Conservation (phyloP, 441 rosid genomes). For the Jatropha podagrica region DNA sequence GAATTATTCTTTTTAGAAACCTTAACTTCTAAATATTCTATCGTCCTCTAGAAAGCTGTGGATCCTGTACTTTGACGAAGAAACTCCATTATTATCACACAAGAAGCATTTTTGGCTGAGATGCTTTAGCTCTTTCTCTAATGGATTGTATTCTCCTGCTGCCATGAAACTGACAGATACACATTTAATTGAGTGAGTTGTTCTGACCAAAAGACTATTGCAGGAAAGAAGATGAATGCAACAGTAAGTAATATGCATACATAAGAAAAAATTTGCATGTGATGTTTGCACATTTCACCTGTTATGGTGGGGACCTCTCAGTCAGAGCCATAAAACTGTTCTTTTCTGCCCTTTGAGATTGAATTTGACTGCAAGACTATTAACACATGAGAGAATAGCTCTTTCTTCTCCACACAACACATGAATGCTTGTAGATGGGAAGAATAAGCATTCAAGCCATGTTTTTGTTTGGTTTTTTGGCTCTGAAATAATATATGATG, state of each 20-base stretch:
- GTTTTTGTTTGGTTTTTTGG: neutral
- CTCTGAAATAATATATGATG: constrained; percentile 8
- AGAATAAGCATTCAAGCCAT: constrained; percentile 22
- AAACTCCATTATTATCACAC: constrained; percentile 9
- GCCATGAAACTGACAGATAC: constrained; percentile 40
- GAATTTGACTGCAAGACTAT: constrained; percentile 38
- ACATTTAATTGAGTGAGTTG: constrained; percentile 42
- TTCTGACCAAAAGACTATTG: constrained; percentile 37
- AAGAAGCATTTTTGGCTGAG: constrained; percentile 22
- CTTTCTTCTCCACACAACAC: constrained; percentile 22
- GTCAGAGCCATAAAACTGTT: constrained; percentile 32
- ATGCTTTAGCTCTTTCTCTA: constrained; percentile 19
- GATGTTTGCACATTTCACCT: constrained; percentile 43
- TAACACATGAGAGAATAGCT: constrained; percentile 13
- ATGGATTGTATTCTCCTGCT: constrained; percentile 27
- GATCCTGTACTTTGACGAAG: constrained; percentile 20
- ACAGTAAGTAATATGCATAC: constrained; percentile 45
- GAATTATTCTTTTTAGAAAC: constrained; percentile 8
- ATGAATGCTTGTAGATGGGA: constrained; percentile 5
- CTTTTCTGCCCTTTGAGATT: constrained; percentile 28
- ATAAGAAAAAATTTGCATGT: constrained; percentile 54
- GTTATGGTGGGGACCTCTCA: constrained; percentile 70
- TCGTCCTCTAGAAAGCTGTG: neutral
- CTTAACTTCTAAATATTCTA: neutral
- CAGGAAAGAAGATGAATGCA: constrained; percentile 62